A percentile compares a stretch with the other conserved stretches of the same genome.
Evolutionary conservation across 2,329 filamentous ascomycete genomes (phyloP).

Genomic region (Fusarium zealandicum): DNA sequence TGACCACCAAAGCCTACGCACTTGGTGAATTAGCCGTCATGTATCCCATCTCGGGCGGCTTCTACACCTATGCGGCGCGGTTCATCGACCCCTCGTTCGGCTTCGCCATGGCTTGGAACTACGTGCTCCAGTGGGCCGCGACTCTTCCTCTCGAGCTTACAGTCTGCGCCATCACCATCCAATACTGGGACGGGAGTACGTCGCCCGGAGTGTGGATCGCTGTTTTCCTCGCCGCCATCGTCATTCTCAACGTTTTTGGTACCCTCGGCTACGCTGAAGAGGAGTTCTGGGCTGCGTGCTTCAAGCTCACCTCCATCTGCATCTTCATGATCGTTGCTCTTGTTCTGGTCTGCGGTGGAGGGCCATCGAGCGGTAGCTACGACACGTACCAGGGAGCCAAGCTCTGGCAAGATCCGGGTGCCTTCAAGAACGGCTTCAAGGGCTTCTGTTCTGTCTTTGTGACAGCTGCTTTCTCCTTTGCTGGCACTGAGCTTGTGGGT

Average conservation of each 20-base stretch:
- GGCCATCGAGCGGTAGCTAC: constrained; percentile 56
- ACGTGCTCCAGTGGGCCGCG: constrained; percentile 54
- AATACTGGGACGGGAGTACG: constrained; percentile 50
- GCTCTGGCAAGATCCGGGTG: constrained; percentile 48
- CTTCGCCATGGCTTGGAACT: constrained; percentile 61
- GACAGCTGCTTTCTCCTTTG: constrained; percentile 73
- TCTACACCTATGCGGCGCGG: constrained; percentile 52
- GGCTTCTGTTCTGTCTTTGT: constrained; percentile 75
- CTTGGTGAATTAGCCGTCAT: constrained; percentile 68
- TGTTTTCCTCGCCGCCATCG: constrained; percentile 58
- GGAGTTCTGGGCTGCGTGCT: constrained; percentile 61
- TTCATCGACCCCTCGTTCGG: constrained; percentile 63
- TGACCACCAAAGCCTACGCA: constrained; percentile 54
- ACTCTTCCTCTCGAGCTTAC: constrained; percentile 53
- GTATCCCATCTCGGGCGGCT: constrained; percentile 68
- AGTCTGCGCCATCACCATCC: constrained; percentile 53
- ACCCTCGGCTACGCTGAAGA: constrained; percentile 62
- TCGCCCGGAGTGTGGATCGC: constrained; percentile 50
- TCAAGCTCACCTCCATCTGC: constrained; percentile 64
- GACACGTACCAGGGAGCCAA: constrained; percentile 53
- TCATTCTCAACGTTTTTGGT: constrained; percentile 63
- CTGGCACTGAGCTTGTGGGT: constrained; percentile 73
- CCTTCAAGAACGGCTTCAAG: constrained; percentile 74
- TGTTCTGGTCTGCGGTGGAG: constrained; percentile 65
- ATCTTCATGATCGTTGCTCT: constrained; percentile 69